Evolutionary conservation across 352 stramenopile species (phyloP).

Genomic region (Globisporangium heterothallicum): DNA sequence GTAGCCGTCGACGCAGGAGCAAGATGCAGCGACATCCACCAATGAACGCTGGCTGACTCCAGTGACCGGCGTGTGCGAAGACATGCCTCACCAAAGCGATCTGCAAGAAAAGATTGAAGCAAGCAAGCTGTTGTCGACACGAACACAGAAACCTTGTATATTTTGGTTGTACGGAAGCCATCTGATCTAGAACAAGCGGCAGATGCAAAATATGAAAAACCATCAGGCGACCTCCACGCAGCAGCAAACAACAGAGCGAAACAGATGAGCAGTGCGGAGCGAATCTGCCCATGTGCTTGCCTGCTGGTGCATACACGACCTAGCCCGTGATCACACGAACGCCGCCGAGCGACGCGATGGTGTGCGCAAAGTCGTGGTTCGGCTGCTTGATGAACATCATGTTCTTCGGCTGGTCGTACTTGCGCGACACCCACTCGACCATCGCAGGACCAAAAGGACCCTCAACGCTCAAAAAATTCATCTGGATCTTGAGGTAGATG

Average conservation of each 20-base stretch:
- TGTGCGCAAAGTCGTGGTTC: conserved; percentile 92
- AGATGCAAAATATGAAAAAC: not conserved
- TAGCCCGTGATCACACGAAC: conserved; percentile 90
- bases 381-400: conserved; percentile 96
- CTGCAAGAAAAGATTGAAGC: not conserved
- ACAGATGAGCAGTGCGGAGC: not conserved
- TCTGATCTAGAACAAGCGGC: not conserved
- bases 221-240: not conserved
- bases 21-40: no score
- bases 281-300: not conserved
- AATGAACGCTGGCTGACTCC: no score
- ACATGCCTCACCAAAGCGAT: no score
- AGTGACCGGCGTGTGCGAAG: no score
- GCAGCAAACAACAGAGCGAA: not conserved
- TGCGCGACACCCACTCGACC: conserved; percentile 89
- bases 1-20: no score
- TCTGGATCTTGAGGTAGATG: conserved; percentile 94
- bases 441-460: conserved; percentile 82
- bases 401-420: conserved; percentile 91
- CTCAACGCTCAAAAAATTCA: conserved; percentile 89
- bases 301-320: not conserved
- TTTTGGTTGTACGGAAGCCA: not conserved
- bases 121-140: not conserved
- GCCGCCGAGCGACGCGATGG: conserved; percentile 87
- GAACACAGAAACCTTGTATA: no score